Conservation (phyloP, 345 rosid genomes). For the Moricandia moricandioides region DNA sequence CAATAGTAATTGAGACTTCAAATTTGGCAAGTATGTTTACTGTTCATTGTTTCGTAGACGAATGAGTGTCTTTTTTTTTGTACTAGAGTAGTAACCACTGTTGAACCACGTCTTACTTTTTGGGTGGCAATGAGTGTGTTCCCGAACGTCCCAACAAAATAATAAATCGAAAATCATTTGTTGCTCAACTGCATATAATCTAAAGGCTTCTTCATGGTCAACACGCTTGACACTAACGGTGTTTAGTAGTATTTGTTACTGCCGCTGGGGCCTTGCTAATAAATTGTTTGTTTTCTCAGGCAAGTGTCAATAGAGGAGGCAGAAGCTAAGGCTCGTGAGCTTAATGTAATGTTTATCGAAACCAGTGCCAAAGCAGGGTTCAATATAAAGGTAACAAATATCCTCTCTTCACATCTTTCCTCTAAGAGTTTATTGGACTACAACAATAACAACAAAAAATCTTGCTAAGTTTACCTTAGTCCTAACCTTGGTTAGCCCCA, state of each 20-base stretch:
- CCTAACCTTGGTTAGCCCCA: neutral
- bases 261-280: constrained; percentile 21
- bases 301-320: constrained; percentile 95
- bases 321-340: constrained; percentile 80
- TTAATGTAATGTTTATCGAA: constrained; percentile 82
- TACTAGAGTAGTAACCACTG: neutral
- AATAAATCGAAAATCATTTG: neutral
- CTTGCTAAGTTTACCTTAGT: neutral
- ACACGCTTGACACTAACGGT: neutral
- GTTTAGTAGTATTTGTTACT: constrained; percentile 4
- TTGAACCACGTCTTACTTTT: neutral
- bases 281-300: constrained; percentile 44
- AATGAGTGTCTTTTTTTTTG: neutral
- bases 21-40: no score
- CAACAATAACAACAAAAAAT: neutral
- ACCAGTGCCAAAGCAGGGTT: constrained; percentile 96
- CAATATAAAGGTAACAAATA: constrained; percentile 67
- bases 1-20: neutral
- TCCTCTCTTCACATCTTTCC: neutral
- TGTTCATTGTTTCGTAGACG: neutral
- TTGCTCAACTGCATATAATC: constrained; percentile 20
- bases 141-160: constrained; percentile 22
- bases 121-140: constrained; percentile 19
- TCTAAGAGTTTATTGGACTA: neutral
- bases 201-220: neutral